Base-by-base conservation (phyloP, 371 early-diverging fungal genomes). In the Mortierella sp. region DNA sequence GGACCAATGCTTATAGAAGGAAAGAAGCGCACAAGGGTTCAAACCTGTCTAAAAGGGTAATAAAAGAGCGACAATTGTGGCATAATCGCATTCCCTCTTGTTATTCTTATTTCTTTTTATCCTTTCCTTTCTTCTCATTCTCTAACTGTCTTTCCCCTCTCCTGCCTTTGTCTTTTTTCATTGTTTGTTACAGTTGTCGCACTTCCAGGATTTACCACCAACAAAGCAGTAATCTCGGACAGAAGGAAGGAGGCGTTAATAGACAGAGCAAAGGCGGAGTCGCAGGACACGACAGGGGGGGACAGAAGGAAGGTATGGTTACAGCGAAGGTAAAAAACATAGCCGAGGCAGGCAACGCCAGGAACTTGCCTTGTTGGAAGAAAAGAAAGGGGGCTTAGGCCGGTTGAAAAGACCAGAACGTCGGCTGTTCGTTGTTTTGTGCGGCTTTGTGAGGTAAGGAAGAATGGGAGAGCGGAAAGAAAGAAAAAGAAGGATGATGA, bases 1-100 rank as follows among this genome's bases (percentile, higher is more conserved):
- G 65, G 19, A 60, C 13, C 34, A 14, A 5, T 60, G 28, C 34
- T 2, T 16, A 28, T 14, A 31, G 58, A 26, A 57, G 13, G 28
- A 28, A 1, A 13, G 58, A 60, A 31, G 16, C 31, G 16, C 31
- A 65, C n/a, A 63, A 38, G 21, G 38, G 68, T 38, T 21, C 50
- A 50, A 50, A 50, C 50, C 50, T 2, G 50, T 50, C 50, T 50
- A 14, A 50, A 38, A 19, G 21, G 21, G 3, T 38, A 42, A 38
- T 21, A 65, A 65, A 65, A 65, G 68, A 65, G 68, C 42, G 68
- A 38, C 68, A 38, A 65, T 8, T 38, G 65, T 34, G 65, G 65
- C 65, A 65, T 24, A 65, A 38, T 65, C 65, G 65, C 65, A 65
- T 16, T 65, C 65, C 14, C 57, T 57, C n/a, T 57, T 58, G 13